These are phyloP conservation scores for Vigna hirtella DNA, from an alignment of 306 rosid genomes.

Conservation along the genomic window DNA sequence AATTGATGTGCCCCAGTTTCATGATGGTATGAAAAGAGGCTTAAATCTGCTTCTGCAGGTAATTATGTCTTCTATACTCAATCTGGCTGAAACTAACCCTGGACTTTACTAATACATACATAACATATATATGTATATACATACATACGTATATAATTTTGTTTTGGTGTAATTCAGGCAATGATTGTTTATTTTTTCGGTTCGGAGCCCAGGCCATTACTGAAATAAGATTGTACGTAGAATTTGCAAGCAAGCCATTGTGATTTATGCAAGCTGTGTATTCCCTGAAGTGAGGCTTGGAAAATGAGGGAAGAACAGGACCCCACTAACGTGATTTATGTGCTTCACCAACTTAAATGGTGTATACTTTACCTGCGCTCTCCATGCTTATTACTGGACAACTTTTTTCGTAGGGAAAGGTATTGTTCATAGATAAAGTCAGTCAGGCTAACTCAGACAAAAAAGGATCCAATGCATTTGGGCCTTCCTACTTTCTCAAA, in stretches of 20 bases:
- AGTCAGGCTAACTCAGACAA: conserved; percentile 9
- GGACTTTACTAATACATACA: not conserved
- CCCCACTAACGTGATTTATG: conserved; percentile 20
- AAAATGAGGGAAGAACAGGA: conserved; percentile 33
- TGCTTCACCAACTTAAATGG: conserved; percentile 32
- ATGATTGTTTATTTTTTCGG: conserved; percentile 28
- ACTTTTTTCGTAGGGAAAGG: conserved; percentile 22
- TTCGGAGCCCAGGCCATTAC: conserved; percentile 33
- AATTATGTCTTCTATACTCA: conserved; percentile 28
- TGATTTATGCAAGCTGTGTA: not conserved
- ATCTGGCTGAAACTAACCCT: conserved; percentile 38
- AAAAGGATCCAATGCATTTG: conserved; percentile 6
- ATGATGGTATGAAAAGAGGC: conserved; percentile 38
- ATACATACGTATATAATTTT: not conserved
- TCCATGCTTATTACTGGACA: conserved; percentile 17
- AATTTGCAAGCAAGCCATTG: conserved; percentile 41
- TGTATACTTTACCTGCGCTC: conserved; percentile 5
- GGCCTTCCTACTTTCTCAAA: not conserved
- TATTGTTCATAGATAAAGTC: not conserved
- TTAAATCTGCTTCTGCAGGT: conserved; percentile 42
- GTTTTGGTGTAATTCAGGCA: conserved; percentile 33
- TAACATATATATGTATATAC: not conserved
- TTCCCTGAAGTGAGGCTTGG: conserved; percentile 21
- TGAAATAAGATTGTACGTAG: conserved; percentile 23
- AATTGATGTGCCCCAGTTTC: conserved; percentile 39